phyloP scores from a whole-genome alignment of 169 alveolate species.

The Cryptosporidium muris region DNA sequence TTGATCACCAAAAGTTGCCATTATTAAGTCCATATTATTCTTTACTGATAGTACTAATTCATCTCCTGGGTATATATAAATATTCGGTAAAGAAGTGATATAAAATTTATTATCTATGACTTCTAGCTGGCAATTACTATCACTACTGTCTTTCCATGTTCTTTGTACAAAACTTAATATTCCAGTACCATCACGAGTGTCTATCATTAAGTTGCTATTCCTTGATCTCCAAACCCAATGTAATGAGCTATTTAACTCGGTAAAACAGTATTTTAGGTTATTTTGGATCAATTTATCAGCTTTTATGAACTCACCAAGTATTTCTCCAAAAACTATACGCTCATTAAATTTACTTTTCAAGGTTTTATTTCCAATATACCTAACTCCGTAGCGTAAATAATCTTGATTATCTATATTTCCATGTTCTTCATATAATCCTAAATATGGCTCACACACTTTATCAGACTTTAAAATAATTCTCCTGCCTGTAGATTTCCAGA shows the following conservation, averaged over 20 bases:
- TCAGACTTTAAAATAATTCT: conserved; percentile 46
- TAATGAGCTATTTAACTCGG: conserved; percentile 68
- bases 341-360: conserved; percentile 22
- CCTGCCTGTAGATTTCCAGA: conserved; percentile 56
- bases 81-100: conserved; percentile 29
- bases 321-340: conserved; percentile 49
- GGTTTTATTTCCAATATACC: conserved; percentile 55
- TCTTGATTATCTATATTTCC: conserved; percentile 53
- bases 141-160: conserved; percentile 69
- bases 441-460: conserved; percentile 40
- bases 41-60: conserved; percentile 55
- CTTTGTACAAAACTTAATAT: conserved; percentile 61
- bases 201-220: conserved; percentile 35
- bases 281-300: conserved; percentile 26
- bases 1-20: conserved; percentile 62
- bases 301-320: conserved; percentile 40
- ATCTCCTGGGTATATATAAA: conserved; percentile 60
- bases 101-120: conserved; percentile 55
- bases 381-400: conserved; percentile 64
- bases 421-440: conserved; percentile 70
- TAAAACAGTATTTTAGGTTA: conserved; percentile 22
- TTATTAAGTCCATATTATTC: conserved; percentile 45
- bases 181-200: conserved; percentile 57
- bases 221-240: conserved; percentile 57
- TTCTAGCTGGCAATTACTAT: conserved; percentile 56